These are phyloP conservation scores for Pyropia haitanensis DNA, from an alignment of 23 red algal species.

Conservation along the genomic window DNA sequence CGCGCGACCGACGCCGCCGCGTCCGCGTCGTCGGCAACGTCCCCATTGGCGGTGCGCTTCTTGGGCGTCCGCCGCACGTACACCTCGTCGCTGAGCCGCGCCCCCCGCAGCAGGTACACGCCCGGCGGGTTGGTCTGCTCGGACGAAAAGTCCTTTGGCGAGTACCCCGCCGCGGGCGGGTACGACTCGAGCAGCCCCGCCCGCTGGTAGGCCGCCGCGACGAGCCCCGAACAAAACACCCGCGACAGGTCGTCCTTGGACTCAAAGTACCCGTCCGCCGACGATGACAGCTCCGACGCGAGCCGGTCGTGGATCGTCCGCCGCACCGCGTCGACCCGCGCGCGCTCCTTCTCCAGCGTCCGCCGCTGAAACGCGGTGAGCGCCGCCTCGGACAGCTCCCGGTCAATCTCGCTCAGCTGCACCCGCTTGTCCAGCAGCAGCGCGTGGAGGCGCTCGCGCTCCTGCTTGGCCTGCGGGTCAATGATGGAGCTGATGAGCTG, in stretches of 20 bases:
- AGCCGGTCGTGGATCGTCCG: conserved; percentile 50
- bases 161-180: conserved; percentile 79
- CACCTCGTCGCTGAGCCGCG: conserved; percentile 54
- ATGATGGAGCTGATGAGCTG: conserved; percentile 57
- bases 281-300: conserved; percentile 19
- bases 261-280: conserved; percentile 23
- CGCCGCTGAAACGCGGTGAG: conserved; percentile 75
- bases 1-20: background rate
- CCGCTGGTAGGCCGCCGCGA: conserved; percentile 93
- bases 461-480: conserved; percentile 84
- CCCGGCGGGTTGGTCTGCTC: conserved; percentile 64
- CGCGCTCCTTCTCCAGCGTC: conserved; percentile 57
- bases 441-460: conserved; percentile 84
- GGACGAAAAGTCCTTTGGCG: conserved; percentile 86
- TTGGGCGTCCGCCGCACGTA: conserved; percentile 28
- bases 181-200: conserved; percentile 72
- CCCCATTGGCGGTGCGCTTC: background rate
- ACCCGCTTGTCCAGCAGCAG: conserved; percentile 76
- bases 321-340: conserved; percentile 23
- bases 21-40: background rate
- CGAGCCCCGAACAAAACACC: conserved; percentile 98
- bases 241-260: conserved; percentile 61
- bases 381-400: conserved; percentile 69
- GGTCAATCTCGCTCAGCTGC: conserved; percentile 65
- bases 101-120: conserved; percentile 60